Conservation (phyloP, 805 yeast species). For the Teunomyces atbi region DNA sequence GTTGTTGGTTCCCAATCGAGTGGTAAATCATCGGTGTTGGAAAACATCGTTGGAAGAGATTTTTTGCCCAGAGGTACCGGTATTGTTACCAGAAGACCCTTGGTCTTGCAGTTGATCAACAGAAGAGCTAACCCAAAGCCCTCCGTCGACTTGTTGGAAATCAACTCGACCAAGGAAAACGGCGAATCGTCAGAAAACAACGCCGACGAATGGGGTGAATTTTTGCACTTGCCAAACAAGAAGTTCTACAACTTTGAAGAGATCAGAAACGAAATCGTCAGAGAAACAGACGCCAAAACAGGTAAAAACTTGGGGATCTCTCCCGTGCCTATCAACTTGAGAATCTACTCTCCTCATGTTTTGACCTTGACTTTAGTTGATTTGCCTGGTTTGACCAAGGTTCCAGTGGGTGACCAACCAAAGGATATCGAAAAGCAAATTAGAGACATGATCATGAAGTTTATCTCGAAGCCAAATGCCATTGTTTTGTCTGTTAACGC, state of each 20-base stretch:
- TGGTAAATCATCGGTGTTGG: conserved; percentile 87
- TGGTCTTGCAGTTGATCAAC: conserved; percentile 78
- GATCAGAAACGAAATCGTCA: conserved; percentile 84
- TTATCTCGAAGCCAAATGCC: conserved; percentile 93
- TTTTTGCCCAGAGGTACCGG: conserved; percentile 92
- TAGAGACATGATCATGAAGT: conserved; percentile 88
- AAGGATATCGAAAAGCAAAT: conserved; percentile 94
- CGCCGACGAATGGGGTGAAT: conserved; percentile 95
- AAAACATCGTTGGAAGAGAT: conserved; percentile 88
- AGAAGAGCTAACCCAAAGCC: conserved; percentile 37
- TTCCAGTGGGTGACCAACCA: conserved; percentile 99
- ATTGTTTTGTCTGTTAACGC: conserved; percentile 85
- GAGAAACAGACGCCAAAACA: conserved; percentile 84
- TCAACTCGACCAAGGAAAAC: conserved; percentile 42
- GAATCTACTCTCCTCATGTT: conserved; percentile 92
- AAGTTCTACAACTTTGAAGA: conserved; percentile 85
- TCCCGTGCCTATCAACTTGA: conserved; percentile 86
- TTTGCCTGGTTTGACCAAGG: conserved; percentile 96
- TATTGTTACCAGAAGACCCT: conserved; percentile 86
- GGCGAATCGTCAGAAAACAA: conserved; percentile 65
- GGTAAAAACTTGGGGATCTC: conserved; percentile 86
- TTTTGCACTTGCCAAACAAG: conserved; percentile 86
- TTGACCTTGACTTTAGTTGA: conserved; percentile 92
- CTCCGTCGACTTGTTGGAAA: conserved; percentile 41
- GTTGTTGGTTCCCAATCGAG: conserved; percentile 91